Evolutionary conservation across 2,329 filamentous ascomycete genomes (phyloP), one percentile per base, ranked within the genome.

Genomic region (Pseudogymnoascus destructans): DNA sequence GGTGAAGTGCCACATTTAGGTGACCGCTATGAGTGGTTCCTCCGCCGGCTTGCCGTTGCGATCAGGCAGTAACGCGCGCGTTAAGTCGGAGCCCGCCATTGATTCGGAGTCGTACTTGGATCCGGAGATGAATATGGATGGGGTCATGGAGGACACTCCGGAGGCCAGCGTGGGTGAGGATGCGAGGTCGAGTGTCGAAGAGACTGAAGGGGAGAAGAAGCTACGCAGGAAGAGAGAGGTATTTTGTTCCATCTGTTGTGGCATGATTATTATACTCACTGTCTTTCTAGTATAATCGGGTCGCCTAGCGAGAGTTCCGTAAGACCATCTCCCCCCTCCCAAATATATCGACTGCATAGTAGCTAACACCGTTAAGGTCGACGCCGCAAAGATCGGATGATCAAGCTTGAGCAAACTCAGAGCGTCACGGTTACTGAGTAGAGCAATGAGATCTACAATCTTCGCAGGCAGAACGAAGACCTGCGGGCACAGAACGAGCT

Each of bases 241-340:
- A 2, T 25, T 19, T 25, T 13, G 21, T 25, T n/a, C 13, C 21
- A 1, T 46, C 11, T n/a, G 13, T 4, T 25, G 21, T 42, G n/a
- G 13, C 6, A 46, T 4, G 11, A n/a, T n/a, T 13, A n/a, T 25
- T 3, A 25, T 25, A 13, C 40, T 46, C 0, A 46, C 40, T 8
- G n/a, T 23, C 8, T 13, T 8, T 58, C 15, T 21, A 70, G 68
- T 70, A 70, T 63, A 74, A 74, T 60, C 69, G 72, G 52, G 70
- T 74, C 62, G 73, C 73, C 55, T 72, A 74, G 59, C 64, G 73
- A 63, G 71, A 74, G 62, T 74, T 74, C 62, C 71, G 72, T 74
- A 72, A 63, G 71, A 64, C 38, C n/a, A 57, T 32, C 42, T 49
- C 30, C 54, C 10, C 17, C 17, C 25, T n/a, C 59, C 30, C 32